Conservation (phyloP, 2,329 filamentous ascomycete genomes). For the Cordyceps javanica region DNA sequence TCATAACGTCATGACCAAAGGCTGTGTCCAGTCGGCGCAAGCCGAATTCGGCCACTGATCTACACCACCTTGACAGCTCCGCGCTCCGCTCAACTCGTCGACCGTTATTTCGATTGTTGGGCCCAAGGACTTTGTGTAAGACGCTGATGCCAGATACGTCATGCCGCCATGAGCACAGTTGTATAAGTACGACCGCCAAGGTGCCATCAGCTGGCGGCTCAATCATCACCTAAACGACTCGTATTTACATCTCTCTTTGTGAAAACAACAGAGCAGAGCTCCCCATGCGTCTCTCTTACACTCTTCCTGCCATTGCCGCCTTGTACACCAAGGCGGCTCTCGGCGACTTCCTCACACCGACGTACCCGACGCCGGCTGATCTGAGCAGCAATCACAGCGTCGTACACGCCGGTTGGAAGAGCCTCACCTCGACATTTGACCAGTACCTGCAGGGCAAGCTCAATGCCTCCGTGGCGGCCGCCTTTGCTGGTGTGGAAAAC, state of each 20-base stretch:
- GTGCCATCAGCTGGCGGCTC: neutral
- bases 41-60: neutral
- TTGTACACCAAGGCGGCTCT: neutral
- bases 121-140: neutral
- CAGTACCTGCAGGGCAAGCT: neutral
- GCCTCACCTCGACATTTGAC: conserved; percentile 1
- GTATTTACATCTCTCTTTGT: neutral
- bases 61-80: neutral
- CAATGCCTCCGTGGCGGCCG: neutral
- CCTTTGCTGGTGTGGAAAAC: neutral
- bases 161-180: neutral
- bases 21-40: neutral
- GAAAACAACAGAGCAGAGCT: neutral
- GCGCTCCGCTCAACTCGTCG: neutral
- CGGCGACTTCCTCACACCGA: neutral
- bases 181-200: neutral
- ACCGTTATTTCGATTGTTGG: neutral
- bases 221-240: neutral
- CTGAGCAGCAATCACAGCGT: conserved; percentile 4
- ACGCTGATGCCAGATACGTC: neutral
- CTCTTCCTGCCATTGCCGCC: neutral
- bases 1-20: neutral
- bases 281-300: neutral
- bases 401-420: neutral
- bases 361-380: conserved; percentile 2